Base-by-base conservation (phyloP, 2,329 filamentous ascomycete species). In the Orbilia blumenaviensis region DNA sequence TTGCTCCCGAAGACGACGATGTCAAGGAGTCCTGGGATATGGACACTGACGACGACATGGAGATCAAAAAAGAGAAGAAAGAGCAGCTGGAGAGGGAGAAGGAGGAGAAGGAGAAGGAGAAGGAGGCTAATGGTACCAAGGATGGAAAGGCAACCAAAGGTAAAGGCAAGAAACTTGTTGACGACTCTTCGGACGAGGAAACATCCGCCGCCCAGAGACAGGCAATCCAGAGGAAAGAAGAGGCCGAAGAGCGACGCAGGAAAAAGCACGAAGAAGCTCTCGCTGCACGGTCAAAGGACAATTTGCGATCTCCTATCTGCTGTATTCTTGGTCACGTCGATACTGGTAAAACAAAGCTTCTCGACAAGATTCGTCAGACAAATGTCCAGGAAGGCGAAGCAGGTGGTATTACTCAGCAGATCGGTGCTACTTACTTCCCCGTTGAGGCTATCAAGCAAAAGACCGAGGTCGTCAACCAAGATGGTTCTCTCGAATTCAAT, bases 301-400 rank as follows among this genome's bases (percentile, higher is more conserved):
- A 99, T 84, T 88, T 99, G 68, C 93, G 95, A 72, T 98, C 95
- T 42, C 95, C 95, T 63, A 99, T 99, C 84, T 98, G 95, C 87
- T 98, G 94, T 91, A 99, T 99, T 88, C 89, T 99, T 78, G 95
- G 95, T 81, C 95, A 99, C 89, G 95, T 99, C 88, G 95, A 99
- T 90, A 99, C 96, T 50, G 95, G 95, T 83, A 99, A 99, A 86
- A 99, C 95, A n/a, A 99, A 98, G 86, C 87, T 99, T 78, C 88
- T 99, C 72, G 95, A 99, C 87, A 99, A 99, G 86, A 92, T 99
- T 82, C 92, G 95, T 81, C 93, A 97, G 84, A 98, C 95, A 71
- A 98, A 99, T 82, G 95, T 99, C 36, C 96, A 99, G 82, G 95
- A 98, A 85, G 95, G 95, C 81, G 95, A 99, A 88, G 96, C 95